These are phyloP conservation scores for Oxyria digyna DNA, from an alignment of 148 eudicot species.

Conservation along the genomic window DNA sequence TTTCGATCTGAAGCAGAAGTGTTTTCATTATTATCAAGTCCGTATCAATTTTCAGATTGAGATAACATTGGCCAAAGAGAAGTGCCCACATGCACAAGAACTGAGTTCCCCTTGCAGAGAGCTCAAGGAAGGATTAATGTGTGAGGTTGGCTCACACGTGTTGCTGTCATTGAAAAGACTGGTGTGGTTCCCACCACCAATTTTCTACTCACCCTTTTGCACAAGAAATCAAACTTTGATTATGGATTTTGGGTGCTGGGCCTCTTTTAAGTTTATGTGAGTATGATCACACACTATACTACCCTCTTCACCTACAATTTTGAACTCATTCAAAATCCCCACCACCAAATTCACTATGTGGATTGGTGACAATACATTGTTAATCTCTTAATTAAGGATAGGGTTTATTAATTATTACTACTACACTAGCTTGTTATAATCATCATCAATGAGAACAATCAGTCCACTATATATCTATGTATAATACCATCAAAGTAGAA, in stretches of 20 bases:
- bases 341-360: not conserved
- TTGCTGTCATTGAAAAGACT: slow-evolving; percentile 25
- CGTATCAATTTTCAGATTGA: too few relatives aligned
- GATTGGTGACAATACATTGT: not conserved
- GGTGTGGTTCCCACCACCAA: slow-evolving; percentile 9
- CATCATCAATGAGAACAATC: too few relatives aligned
- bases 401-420: too few relatives aligned
- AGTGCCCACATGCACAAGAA: too few relatives aligned
- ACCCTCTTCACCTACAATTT: not conserved
- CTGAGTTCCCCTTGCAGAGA: slow-evolving; percentile 26
- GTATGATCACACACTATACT: slow-evolving; percentile 5
- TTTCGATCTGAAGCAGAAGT: too few relatives aligned
- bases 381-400: too few relatives aligned
- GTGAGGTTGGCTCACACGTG: slow-evolving; percentile 36
- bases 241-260: slow-evolving; percentile 8
- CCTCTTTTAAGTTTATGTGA: not conserved
- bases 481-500: too few relatives aligned
- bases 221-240: slow-evolving; percentile 11
- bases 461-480: too few relatives aligned
- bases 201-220: slow-evolving; percentile 8
- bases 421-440: too few relatives aligned
- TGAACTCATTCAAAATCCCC: not conserved
- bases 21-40: too few relatives aligned
- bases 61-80: too few relatives aligned
- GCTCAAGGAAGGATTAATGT: slow-evolving; percentile 26